Percentiles rank a stretch among this genome's conserved stretches.
Evolutionary conservation across 345 rosid species (phyloP).

Genomic region (Iberis pinnata): DNA sequence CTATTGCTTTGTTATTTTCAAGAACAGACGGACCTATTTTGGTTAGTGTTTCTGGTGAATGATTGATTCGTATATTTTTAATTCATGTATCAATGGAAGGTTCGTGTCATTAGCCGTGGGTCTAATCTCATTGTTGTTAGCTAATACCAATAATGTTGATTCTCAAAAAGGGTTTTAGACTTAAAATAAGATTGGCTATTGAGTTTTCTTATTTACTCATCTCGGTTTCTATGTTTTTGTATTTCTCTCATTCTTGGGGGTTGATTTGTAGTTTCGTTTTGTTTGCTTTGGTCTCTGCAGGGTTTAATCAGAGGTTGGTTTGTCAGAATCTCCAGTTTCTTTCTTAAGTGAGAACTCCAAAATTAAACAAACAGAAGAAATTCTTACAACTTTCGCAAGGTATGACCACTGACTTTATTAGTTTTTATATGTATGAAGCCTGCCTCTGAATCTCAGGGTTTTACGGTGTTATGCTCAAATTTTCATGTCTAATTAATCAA

Average conservation of each 20-base stretch:
- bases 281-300: constrained; percentile 15
- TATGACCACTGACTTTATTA: constrained; percentile 20
- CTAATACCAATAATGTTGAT: constrained; percentile 21
- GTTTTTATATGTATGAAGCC: neutral
- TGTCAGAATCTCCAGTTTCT: neutral
- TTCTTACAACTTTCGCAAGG: constrained; percentile 24
- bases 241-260: no score
- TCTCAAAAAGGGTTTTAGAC: constrained; percentile 21
- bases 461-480: no score
- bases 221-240: constrained; percentile 8
- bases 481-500: constrained; percentile 1
- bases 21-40: no score
- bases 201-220: constrained; percentile 20
- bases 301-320: constrained; percentile 22
- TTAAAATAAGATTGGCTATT: no score
- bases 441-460: no score
- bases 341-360: constrained; percentile 25
- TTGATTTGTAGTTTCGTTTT: no score
- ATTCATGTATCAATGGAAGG: constrained; percentile 26
- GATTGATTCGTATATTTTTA: no score
- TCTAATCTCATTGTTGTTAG: constrained; percentile 31
- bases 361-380: constrained; percentile 1
- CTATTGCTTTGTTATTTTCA: no score
- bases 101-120: constrained; percentile 27
- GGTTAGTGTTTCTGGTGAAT: constrained; percentile 33